Evolutionary conservation across 495 filamentous ascomycete genomes (phyloP).

Genomic region (Alectoria sarmentosa): DNA sequence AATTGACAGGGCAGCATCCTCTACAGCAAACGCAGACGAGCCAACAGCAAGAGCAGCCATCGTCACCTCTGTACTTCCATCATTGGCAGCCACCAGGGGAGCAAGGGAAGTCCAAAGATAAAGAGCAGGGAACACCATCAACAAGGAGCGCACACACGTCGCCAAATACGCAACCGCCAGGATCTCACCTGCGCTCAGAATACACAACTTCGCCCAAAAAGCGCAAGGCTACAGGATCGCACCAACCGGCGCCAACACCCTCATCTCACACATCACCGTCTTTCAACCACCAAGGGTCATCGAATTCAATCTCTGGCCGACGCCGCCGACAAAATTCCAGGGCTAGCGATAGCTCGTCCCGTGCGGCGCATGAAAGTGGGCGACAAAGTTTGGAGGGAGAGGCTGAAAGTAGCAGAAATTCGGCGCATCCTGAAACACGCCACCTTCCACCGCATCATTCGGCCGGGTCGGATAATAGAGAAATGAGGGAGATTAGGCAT

Average conservation of each 20-base stretch:
- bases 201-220: conserved; percentile 37
- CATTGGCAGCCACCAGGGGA: conserved; percentile 79
- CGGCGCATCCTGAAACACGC: conserved; percentile 30
- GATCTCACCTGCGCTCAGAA: conserved; percentile 33
- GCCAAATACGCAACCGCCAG: conserved; percentile 22
- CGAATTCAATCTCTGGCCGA: conserved; percentile 49
- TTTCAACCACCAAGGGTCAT: conserved; percentile 29
- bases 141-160: conserved; percentile 31
- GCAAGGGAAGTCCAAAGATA: conserved; percentile 42
- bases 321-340: conserved; percentile 61
- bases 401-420: conserved; percentile 29
- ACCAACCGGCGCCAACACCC: conserved; percentile 36
- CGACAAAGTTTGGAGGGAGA: conserved; percentile 26
- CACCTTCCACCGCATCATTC: conserved; percentile 22
- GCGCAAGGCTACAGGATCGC: conserved; percentile 36
- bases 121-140: conserved; percentile 30
- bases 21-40: conserved; percentile 45
- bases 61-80: conserved; percentile 78
- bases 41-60: conserved; percentile 50
- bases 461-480: conserved; percentile 23
- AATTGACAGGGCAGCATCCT: conserved; percentile 31
- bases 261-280: conserved; percentile 29
- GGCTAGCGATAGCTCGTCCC: conserved; percentile 54
- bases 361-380: conserved; percentile 24
- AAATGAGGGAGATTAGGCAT: conserved; percentile 21